Base-by-base conservation (phyloP, 108 stramenopile genomes). In the Pseudonitzschia delicatissima region DNA sequence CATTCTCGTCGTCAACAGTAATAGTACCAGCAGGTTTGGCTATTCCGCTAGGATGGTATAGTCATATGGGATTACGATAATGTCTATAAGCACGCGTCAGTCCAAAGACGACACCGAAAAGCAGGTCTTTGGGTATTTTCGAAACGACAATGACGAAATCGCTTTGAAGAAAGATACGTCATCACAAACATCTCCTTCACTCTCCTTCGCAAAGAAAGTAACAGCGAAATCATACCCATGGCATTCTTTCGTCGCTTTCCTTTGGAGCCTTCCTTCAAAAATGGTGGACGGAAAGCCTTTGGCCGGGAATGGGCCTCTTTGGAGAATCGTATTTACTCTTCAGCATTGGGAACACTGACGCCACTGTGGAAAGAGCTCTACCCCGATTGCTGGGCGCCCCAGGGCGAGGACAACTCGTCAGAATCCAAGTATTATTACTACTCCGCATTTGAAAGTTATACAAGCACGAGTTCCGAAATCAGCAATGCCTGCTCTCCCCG, bases 301-400 rank as follows among this genome's bases (percentile, higher is more conserved):
- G 47, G 47, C 47, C 47, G 47, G 47, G 47, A 21, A 48, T 87
- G 50, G 89, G 89, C 23, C 71, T 90, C 44, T 90, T 90, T 63
- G 89, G 89, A 42, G 90, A 91, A 73, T 85, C 84, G 25, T 91
- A 91, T 68, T 45, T 91, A 7, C 77, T 91, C 53, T 91, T 91
- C 64, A 72, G 69, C 62, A 76, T 87, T 28, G 90, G 90, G n/a
- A 25, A 86, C 79, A 0, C 44, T 91, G 39, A 81, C 76, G 27
- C 90, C 90, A 8, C 20, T 91, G 13, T 91, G 90, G 90, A 66
- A 70, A 49, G 45, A 52, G 26, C 45, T 88, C 23, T 83, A 73
- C 44, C 84, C 76, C 3, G 25, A 55, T 6, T 82, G 81, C 28
- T n/a, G n/a, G n/a, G n/a, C n/a, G n/a, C n/a, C n/a, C n/a, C 73